Evolutionary conservation across 495 filamentous ascomycete genomes (phyloP).

Genomic region (Penicillium canescens): DNA sequence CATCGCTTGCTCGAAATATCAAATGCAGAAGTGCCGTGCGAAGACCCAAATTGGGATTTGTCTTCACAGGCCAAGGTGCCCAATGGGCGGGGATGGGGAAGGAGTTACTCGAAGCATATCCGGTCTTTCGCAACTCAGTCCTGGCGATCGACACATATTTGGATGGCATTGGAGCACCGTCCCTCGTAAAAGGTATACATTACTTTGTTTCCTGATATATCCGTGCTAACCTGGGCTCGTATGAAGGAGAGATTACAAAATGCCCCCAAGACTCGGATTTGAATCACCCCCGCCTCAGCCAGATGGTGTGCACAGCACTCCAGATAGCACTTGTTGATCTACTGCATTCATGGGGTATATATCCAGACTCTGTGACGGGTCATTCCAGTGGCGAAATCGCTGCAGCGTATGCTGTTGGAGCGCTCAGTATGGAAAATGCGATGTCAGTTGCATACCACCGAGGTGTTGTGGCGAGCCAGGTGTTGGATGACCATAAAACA

Average conservation of each 20-base stretch:
- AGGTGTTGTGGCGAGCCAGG: constrained; percentile 18
- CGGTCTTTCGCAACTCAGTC: constrained; percentile 33
- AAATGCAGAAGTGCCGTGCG: constrained; percentile 1
- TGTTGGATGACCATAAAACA: background rate
- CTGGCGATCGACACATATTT: constrained; percentile 16
- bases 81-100: constrained; percentile 39
- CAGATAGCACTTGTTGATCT: constrained; percentile 39
- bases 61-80: constrained; percentile 50
- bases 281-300: constrained; percentile 15
- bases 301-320: constrained; percentile 26
- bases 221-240: background rate
- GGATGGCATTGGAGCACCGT: constrained; percentile 25
- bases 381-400: constrained; percentile 65
- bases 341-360: constrained; percentile 27
- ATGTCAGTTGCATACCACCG: constrained; percentile 31
- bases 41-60: constrained; percentile 7
- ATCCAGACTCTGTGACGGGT: constrained; percentile 45
- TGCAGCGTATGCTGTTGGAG: constrained; percentile 34
- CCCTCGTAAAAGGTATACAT: constrained; percentile 10
- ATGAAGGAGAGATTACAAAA: constrained; percentile 13
- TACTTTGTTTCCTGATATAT: background rate
- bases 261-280: constrained; percentile 6
- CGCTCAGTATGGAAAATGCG: constrained; percentile 37
- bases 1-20: constrained; percentile 2
- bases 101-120: constrained; percentile 32